Evolutionary conservation across 768 basidiomycete genomes (phyloP), one percentile per base, ranked within the genome.

Genomic region (Lentinula detonsa): DNA sequence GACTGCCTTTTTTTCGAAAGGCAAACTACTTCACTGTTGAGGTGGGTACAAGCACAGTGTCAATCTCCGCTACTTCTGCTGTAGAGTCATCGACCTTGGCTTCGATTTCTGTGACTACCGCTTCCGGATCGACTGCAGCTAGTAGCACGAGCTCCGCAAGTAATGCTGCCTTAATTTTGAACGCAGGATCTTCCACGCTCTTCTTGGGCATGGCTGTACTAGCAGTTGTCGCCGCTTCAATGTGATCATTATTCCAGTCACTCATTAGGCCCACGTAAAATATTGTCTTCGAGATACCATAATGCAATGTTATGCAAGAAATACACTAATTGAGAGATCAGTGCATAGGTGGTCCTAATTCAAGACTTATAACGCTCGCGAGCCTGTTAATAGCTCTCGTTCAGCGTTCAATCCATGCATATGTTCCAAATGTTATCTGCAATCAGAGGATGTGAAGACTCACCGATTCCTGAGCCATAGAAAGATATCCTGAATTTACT

Each of bases 11-110:
- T 21, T 28, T 56, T 33, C 39, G 9, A 62, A 11, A 88, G 87
- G 87, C 76, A 49, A 87, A 77, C 63, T 93, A 91, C 75, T 81
- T 91, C 66, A 82, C 79, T 4, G 91, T 91, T 65, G 83, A 91
- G 72, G 81, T 84, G 66, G 91, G 91, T 28, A 77, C 78, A 4
- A 76, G 82, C 11, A 85, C 83, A 21, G 74, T 68, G 45, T 75
- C 82, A 34, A 68, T 84, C 49, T 74, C 81, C 48, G 66, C 83
- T 21, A 92, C 91, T 43, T 81, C 85, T n/a, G 70, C 86, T 10
- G 88, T 91, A 16, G 74, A 83, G 63, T 79, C 84, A 9, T 82
- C 86, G 40, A 90, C 88, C 1, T 79, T 88, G 28, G 48, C 56
- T 21, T 42, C 39, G 21, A 39, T 48, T 18, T 48, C 57, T 39